These are phyloP conservation scores for Passalora sequoiae DNA, from an alignment of 2,329 filamentous ascomycete species.

Conservation along the genomic window DNA sequence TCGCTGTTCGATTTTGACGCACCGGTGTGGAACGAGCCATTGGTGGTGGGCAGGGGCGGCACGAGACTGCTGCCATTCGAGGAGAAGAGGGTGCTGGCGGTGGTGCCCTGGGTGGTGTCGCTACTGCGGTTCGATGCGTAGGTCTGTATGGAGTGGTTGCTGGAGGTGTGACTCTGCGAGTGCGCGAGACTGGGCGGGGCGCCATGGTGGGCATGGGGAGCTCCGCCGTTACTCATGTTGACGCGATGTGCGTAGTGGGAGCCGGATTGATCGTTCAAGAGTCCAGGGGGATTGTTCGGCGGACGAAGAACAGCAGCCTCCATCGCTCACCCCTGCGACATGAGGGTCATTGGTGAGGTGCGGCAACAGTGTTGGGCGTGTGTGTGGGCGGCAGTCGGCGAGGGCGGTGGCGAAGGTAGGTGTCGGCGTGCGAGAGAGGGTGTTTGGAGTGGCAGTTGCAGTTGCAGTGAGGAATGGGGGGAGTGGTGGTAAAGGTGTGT, in stretches of 20 bases:
- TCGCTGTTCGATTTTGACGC: constrained; percentile 26
- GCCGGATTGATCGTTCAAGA: background rate
- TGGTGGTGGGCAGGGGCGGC: constrained; percentile 36
- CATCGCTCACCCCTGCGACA: background rate
- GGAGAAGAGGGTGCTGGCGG: constrained; percentile 43
- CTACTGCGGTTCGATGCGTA: constrained; percentile 44
- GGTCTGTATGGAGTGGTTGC: constrained; percentile 44
- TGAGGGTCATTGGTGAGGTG: too few species aligned
- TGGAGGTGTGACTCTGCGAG: constrained; percentile 43
- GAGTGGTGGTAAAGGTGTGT: too few species aligned
- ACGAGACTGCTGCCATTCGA: constrained; percentile 21
- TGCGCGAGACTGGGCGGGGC: constrained; percentile 36
- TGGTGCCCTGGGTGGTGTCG: constrained; percentile 45
- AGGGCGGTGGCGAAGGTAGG: background rate
- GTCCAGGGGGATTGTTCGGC: background rate
- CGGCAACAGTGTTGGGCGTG: too few species aligned
- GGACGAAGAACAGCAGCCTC: too few species aligned
- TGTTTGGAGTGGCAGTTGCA: too few species aligned
- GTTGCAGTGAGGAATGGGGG: too few species aligned
- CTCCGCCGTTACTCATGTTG: constrained; percentile 18
- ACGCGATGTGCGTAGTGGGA: constrained; percentile 7
- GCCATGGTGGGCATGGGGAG: constrained; percentile 11
- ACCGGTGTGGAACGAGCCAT: constrained; percentile 38
- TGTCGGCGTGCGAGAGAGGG: too few species aligned
- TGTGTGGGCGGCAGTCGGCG: background rate